Conservation (phyloP, 2,329 filamentous ascomycete genomes). For the Dactylellina cionopaga region DNA sequence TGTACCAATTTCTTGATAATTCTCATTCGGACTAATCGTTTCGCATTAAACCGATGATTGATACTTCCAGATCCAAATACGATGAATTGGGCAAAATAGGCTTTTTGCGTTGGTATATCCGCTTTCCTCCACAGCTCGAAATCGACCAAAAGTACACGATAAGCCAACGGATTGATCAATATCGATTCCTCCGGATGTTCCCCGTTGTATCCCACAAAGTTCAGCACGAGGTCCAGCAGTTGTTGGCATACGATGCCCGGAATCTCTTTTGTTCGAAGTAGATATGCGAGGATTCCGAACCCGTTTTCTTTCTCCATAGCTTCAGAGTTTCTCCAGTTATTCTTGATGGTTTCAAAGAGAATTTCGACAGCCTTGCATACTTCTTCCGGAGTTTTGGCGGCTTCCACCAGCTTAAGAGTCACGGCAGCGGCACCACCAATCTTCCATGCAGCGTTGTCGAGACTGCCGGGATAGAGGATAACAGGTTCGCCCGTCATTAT, state of each 20-base stretch:
- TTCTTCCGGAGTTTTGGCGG: slow-evolving; percentile 74
- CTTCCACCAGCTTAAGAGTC: slow-evolving; percentile 83
- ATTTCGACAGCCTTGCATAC: slow-evolving; percentile 82
- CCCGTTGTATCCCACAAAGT: slow-evolving; percentile 88
- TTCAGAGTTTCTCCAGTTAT: slow-evolving; percentile 97
- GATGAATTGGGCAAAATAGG: slow-evolving; percentile 93
- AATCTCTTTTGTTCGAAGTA: slow-evolving; percentile 73
- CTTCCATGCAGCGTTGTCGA: slow-evolving; percentile 93
- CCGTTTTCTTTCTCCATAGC: slow-evolving; percentile 97
- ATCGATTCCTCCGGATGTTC: slow-evolving; percentile 84
- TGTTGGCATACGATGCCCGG: slow-evolving; percentile 67
- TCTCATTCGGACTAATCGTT: slow-evolving; percentile 86
- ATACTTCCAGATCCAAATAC: slow-evolving; percentile 90
- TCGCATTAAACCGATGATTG: slow-evolving; percentile 89
- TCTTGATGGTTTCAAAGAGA: slow-evolving; percentile 83
- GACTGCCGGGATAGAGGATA: slow-evolving; percentile 79
- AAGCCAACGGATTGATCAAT: slow-evolving; percentile 94
- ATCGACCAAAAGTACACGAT: slow-evolving; percentile 89
- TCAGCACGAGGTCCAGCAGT: slow-evolving; percentile 79
- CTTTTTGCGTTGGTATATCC: slow-evolving; percentile 77
- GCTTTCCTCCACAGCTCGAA: slow-evolving; percentile 91
- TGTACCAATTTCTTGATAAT: slow-evolving; percentile 91
- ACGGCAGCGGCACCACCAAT: slow-evolving; percentile 90
- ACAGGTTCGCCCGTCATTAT: slow-evolving; percentile 85
- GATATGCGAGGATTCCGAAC: slow-evolving; percentile 84